phyloP scores from a whole-genome alignment of 139 green algal species.

The Picochlorum costavermella region DNA sequence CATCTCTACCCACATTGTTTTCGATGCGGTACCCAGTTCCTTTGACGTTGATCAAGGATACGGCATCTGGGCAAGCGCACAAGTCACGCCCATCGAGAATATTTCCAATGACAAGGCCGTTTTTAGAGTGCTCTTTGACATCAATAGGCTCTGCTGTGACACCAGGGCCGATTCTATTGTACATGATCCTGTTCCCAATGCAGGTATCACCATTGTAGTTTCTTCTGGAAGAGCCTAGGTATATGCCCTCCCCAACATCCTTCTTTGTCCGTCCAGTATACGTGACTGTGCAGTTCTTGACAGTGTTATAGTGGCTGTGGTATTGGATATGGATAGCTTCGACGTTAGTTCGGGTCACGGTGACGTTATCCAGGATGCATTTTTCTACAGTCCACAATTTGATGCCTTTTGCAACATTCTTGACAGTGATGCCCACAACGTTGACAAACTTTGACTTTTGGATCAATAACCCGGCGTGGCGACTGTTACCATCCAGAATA shows the following conservation, averaged over 20 bases:
- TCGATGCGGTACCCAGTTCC: constrained; percentile 8
- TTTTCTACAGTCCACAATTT: not conserved
- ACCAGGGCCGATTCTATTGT: constrained; percentile 12
- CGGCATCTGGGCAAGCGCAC: constrained; percentile 4
- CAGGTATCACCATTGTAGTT: not conserved
- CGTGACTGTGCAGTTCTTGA: not conserved
- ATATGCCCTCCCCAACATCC: constrained; percentile 4
- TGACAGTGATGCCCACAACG: constrained; percentile 3
- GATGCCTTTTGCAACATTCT: constrained; percentile 3
- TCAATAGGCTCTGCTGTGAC: constrained; percentile 13
- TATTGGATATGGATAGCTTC: constrained; percentile 7
- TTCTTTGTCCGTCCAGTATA: constrained; percentile 4
- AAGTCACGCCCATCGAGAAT: constrained; percentile 4
- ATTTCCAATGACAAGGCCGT: constrained; percentile 8
- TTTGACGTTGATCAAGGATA: constrained; percentile 10
- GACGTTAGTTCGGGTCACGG: not conserved
- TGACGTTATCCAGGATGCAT: constrained; percentile 1
- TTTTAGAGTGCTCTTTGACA: constrained; percentile 4
- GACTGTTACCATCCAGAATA: constrained; percentile 4
- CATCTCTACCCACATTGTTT: constrained; percentile 7
- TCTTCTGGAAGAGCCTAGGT: constrained; percentile 1
- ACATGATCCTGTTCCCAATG: constrained; percentile 6
- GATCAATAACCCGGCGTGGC: not conserved
- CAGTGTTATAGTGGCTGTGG: not conserved
- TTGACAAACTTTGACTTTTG: constrained; percentile 11